Percentiles rank a stretch among this genome's conserved stretches.
Evolutionary conservation across 768 basidiomycete genomes (phyloP).

Genomic region (Collybia sordida): DNA sequence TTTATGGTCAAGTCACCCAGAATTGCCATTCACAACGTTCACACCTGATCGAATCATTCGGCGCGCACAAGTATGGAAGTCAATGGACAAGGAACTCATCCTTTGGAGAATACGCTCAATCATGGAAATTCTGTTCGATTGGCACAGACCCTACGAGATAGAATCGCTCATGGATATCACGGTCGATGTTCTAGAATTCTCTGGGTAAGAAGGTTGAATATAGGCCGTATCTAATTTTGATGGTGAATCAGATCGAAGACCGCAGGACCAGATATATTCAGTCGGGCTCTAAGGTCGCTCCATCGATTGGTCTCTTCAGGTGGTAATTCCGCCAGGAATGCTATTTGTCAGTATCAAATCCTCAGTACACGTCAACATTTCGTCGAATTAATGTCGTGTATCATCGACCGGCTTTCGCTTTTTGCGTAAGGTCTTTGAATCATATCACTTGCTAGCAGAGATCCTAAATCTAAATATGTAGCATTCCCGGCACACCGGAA

Average conservation of each 20-base stretch:
- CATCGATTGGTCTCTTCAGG: neutral
- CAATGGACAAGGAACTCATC: neutral
- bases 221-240: neutral
- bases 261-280: neutral
- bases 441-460: too few relatives aligned
- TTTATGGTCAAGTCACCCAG: slow-evolving; percentile 6
- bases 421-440: neutral
- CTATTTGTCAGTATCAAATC: slow-evolving; percentile 2
- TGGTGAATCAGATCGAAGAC: slow-evolving; percentile 3
- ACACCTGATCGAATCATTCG: neutral
- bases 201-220: slow-evolving; percentile 1
- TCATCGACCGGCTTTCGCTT: neutral
- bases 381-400: slow-evolving; percentile 4
- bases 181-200: slow-evolving; percentile 8
- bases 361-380: neutral
- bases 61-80: slow-evolving; percentile 1
- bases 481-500: neutral
- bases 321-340: neutral
- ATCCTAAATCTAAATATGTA: neutral
- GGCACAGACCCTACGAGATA: slow-evolving; percentile 2
- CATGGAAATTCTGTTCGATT: slow-evolving; percentile 4
- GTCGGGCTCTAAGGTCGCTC: slow-evolving; percentile 2
- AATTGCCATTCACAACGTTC: slow-evolving; percentile 1
- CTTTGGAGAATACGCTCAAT: slow-evolving; percentile 2
- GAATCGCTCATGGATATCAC: slow-evolving; percentile 8